Percentiles rank a stretch among this genome's conserved stretches.
Evolutionary conservation across 306 rosid species (phyloP).

Genomic region (Cicer chorassanicum): DNA sequence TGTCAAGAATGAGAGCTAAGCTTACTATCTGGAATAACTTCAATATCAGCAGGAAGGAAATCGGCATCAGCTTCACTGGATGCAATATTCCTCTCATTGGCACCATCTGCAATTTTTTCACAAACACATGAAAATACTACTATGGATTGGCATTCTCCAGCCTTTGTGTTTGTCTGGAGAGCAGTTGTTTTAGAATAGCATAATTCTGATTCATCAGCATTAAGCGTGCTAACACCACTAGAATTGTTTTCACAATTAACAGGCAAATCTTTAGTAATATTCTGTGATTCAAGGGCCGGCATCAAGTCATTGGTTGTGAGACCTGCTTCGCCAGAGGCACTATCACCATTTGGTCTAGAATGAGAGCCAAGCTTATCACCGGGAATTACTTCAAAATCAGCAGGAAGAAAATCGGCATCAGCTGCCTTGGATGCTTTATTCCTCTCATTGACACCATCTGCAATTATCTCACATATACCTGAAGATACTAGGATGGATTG

Average conservation of each 20-base stretch:
- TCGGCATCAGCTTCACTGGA: constrained; percentile 18
- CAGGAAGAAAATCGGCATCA: constrained; percentile 26
- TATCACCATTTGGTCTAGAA: constrained; percentile 30
- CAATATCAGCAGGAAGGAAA: constrained; percentile 36
- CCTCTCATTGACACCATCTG: constrained; percentile 33
- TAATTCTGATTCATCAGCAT: constrained; percentile 38
- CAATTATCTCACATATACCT: constrained; percentile 33
- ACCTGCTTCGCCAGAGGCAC: constrained; percentile 41
- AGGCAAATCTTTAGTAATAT: constrained; percentile 27
- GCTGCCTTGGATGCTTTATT: constrained; percentile 25
- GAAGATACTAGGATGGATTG: constrained; percentile 38
- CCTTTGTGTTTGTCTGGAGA: constrained; percentile 39
- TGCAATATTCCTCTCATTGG: constrained; percentile 35
- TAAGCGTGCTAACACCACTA: constrained; percentile 33
- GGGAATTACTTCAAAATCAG: constrained; percentile 16
- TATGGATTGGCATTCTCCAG: constrained; percentile 46
- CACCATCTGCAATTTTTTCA: constrained; percentile 40
- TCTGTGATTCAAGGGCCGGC: constrained; percentile 37
- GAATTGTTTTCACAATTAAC: constrained; percentile 36
- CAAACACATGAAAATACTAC: constrained; percentile 29
- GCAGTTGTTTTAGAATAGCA: constrained; percentile 31
- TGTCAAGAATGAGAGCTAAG: constrained; percentile 14
- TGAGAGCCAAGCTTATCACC: constrained; percentile 16
- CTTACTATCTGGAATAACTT: constrained; percentile 25
- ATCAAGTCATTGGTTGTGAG: constrained; percentile 22